A percentile compares a stretch with the other conserved stretches of the same genome.
These are phyloP conservation scores for Kappamyces sp. DNA, from an alignment of 192 early-diverging fungal genomes.

Conservation along the genomic window DNA sequence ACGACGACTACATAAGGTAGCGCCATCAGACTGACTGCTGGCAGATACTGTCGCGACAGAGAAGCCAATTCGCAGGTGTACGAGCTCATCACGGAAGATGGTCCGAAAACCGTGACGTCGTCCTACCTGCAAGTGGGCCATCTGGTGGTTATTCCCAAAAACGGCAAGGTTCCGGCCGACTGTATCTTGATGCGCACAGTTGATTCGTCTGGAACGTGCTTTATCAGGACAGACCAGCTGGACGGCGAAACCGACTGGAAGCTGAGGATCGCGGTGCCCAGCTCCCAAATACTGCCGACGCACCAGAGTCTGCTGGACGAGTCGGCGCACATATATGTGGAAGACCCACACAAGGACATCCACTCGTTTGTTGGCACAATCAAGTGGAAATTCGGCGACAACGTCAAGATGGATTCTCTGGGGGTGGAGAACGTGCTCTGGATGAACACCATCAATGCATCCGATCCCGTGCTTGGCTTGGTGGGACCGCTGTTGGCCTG, in stretches of 20 bases:
- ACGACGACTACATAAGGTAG: slow-evolving; percentile 80
- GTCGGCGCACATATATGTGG: slow-evolving; percentile 75
- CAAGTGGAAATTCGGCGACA: slow-evolving; percentile 16
- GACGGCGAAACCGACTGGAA: slow-evolving; percentile 99
- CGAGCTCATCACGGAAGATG: slow-evolving; percentile 50
- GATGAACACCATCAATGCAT: slow-evolving; percentile 92
- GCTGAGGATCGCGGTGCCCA: slow-evolving; percentile 75
- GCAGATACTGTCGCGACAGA: slow-evolving; percentile 19
- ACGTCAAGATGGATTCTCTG: slow-evolving; percentile 55
- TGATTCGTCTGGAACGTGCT: slow-evolving; percentile 77
- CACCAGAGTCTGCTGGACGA: slow-evolving; percentile 55
- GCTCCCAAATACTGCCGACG: slow-evolving; percentile 63
- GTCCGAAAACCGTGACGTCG: slow-evolving; percentile 60
- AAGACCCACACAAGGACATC: slow-evolving; percentile 89
- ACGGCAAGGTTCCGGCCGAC: slow-evolving; percentile 88
- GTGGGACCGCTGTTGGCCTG: no score
- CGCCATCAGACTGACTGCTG: slow-evolving; percentile 55
- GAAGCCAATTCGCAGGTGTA: slow-evolving; percentile 89
- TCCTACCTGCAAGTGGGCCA: slow-evolving; percentile 88
- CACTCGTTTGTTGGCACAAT: slow-evolving; percentile 83
- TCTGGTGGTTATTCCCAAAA: slow-evolving; percentile 73
- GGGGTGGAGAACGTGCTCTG: slow-evolving; percentile 88
- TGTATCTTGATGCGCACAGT: slow-evolving; percentile 79
- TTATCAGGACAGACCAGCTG: slow-evolving; percentile 94
- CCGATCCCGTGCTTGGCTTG: slow-evolving; percentile 78